Percentiles rank a stretch among this genome's conserved stretches.
Conservation (phyloP, 2,329 filamentous ascomycete species). For the Dactylellina cionopaga region DNA sequence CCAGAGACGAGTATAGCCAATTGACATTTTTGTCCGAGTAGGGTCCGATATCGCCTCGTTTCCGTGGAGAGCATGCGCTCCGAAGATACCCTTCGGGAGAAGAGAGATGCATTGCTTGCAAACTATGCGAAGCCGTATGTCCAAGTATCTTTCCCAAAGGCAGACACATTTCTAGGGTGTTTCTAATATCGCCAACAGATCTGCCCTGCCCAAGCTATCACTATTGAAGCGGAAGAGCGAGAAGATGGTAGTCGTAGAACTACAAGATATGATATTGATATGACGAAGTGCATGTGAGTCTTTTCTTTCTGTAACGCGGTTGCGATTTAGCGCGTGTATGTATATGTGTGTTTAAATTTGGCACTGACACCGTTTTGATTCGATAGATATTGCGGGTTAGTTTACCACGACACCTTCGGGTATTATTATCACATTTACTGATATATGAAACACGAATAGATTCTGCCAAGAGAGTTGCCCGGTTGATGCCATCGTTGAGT, state of each 20-base stretch:
- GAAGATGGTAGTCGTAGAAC: constrained; percentile 94
- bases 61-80: constrained; percentile 97
- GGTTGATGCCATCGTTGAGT: constrained; percentile 90
- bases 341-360: background rate
- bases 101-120: constrained; percentile 99
- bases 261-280: constrained; percentile 98
- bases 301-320: too few species aligned
- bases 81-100: constrained; percentile 96
- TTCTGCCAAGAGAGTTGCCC: constrained; percentile 98
- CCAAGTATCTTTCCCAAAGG: background rate
- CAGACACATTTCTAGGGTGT: background rate
- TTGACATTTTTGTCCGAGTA: constrained; percentile 56
- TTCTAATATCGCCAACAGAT: constrained; percentile 65
- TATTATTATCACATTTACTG: background rate
- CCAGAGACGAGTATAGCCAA: background rate
- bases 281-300: constrained; percentile 94
- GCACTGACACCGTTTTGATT: constrained; percentile 3
- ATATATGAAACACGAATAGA: background rate
- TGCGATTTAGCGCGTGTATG: too few species aligned
- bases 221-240: constrained; percentile 98
- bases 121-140: constrained; percentile 88
- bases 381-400: constrained; percentile 42
- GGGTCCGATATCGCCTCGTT: constrained; percentile 95
- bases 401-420: background rate
- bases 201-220: constrained; percentile 97